phyloP scores from a whole-genome alignment of 106 monocot genomes.

The Posidonia australis region DNA sequence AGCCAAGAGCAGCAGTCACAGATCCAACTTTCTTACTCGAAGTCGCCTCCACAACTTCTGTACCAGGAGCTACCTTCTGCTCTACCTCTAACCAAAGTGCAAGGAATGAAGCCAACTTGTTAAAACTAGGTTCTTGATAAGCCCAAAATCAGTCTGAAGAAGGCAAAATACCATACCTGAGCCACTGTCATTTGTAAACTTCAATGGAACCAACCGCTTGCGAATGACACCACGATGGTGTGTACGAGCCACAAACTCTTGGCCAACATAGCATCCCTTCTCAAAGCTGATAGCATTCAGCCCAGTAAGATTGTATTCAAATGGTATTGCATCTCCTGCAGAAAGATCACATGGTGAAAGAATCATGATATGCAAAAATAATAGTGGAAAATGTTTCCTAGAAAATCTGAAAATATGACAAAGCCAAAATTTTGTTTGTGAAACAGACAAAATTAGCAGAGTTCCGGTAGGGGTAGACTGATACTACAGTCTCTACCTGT shows the following conservation, averaged over 20 bases:
- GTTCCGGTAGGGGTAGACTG: too few species aligned
- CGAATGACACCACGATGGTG: slow-evolving; percentile 94
- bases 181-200: slow-evolving; percentile 35
- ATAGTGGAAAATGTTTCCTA: too few species aligned
- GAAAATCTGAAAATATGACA: not conserved
- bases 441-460: too few species aligned
- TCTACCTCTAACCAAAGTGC: slow-evolving; percentile 31
- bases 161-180: slow-evolving; percentile 25
- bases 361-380: not conserved
- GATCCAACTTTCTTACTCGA: slow-evolving; percentile 69
- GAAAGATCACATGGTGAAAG: not conserved
- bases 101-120: not conserved
- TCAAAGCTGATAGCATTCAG: slow-evolving; percentile 92
- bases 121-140: not conserved
- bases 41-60: slow-evolving; percentile 44
- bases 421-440: too few species aligned
- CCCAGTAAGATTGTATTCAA: slow-evolving; percentile 83
- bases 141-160: not conserved
- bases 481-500: too few species aligned
- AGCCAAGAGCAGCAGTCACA: slow-evolving; percentile 45
- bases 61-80: slow-evolving; percentile 45
- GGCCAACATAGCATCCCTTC: slow-evolving; percentile 96
- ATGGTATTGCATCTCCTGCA: slow-evolving; percentile 86
- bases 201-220: slow-evolving; percentile 80
- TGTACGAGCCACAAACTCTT: slow-evolving; percentile 88